These are phyloP conservation scores for Chondrus crispus DNA, from an alignment of 23 red algal genomes.

Conservation along the genomic window DNA sequence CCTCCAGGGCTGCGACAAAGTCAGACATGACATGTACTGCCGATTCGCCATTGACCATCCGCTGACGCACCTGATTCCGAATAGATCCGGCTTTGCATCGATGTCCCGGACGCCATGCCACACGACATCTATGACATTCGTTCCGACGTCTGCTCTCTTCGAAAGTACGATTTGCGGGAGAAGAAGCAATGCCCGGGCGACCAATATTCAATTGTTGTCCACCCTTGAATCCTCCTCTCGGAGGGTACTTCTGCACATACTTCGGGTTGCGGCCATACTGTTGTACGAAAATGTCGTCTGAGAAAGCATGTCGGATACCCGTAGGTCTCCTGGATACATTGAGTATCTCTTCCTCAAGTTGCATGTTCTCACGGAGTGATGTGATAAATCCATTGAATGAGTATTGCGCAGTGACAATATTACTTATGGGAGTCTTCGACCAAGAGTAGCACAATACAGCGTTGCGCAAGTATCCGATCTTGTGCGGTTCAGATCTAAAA, in stretches of 20 bases:
- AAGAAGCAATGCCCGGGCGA: no score
- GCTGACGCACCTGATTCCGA: background rate
- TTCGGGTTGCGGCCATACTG: background rate
- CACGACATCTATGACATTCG: background rate
- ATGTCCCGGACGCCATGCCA: background rate
- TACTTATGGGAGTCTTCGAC: background rate
- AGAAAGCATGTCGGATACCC: no score
- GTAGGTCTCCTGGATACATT: no score
- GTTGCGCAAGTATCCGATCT: constrained; percentile 10
- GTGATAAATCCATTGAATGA: constrained; percentile 30
- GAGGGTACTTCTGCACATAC: background rate
- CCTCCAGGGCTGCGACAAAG: no score
- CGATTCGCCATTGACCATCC: background rate
- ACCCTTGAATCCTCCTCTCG: no score
- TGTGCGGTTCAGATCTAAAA: constrained; percentile 7
- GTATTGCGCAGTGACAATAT: constrained; percentile 9
- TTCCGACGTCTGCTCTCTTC: background rate
- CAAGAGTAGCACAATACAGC: background rate
- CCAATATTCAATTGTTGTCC: no score
- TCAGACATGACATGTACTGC: background rate
- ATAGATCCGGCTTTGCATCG: background rate
- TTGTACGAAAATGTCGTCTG: background rate
- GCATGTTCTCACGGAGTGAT: background rate
- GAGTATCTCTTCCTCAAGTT: constrained; percentile 11
- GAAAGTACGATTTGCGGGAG: background rate